These are phyloP conservation scores for Fusarium burgessii DNA, from an alignment of 2,329 filamentous ascomycete species.

Conservation along the genomic window DNA sequence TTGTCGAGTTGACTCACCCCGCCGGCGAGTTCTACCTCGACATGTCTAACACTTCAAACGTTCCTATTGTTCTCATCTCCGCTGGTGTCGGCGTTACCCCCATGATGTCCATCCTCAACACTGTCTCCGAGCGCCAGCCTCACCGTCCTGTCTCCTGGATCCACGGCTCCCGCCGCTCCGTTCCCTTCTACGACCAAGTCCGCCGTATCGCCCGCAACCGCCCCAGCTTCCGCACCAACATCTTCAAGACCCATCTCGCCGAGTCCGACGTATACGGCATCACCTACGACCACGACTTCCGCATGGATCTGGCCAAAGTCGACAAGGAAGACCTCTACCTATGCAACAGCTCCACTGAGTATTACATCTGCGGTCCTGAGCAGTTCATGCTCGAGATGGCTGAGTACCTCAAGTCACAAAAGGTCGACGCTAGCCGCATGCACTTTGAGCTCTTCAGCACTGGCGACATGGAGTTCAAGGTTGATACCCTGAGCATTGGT, in stretches of 20 bases:
- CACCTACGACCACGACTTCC: conserved; percentile 58
- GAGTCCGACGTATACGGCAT: conserved; percentile 58
- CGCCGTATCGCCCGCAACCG: conserved; percentile 56
- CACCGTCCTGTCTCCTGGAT: conserved; percentile 68
- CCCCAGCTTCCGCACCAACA: conserved; percentile 54
- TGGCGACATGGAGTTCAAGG: conserved; percentile 56
- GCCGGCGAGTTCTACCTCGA: conserved; percentile 71
- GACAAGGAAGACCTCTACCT: conserved; percentile 60
- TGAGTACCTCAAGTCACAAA: conserved; percentile 55
- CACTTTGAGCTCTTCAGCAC: conserved; percentile 62
- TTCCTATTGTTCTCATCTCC: conserved; percentile 69
- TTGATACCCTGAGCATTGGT: conserved; percentile 47
- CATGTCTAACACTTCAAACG: conserved; percentile 50
- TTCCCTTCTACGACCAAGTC: conserved; percentile 67
- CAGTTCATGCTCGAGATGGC: conserved; percentile 66
- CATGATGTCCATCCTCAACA: conserved; percentile 70
- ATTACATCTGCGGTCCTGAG: conserved; percentile 67
- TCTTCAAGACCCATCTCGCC: conserved; percentile 63
- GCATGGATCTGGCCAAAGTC: conserved; percentile 60
- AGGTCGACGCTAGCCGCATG: conserved; percentile 55
- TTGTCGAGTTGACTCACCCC: conserved; percentile 75
- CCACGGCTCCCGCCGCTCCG: conserved; percentile 65
- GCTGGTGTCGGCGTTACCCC: conserved; percentile 72
- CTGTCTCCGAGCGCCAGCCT: conserved; percentile 58
- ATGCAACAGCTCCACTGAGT: conserved; percentile 60